Evolutionary conservation across 768 basidiomycete genomes (phyloP), one percentile per base, ranked within the genome.

Genomic region (Suillus cothurnatus): DNA sequence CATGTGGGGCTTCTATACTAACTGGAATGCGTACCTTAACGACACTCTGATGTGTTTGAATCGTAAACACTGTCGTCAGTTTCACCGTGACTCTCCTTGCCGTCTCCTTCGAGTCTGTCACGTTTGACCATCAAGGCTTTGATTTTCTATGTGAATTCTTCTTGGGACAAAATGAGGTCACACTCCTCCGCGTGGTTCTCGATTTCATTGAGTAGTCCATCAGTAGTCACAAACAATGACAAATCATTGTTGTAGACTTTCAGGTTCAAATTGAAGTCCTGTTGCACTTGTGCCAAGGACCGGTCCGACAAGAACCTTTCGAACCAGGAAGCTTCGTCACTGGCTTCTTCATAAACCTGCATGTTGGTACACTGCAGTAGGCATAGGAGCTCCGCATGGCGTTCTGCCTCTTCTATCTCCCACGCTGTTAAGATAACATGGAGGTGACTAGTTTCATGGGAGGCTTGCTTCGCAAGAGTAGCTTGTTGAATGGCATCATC

Each of bases 331-430:
- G 23, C 47, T 5, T 49, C 47, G 12, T 49, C 4, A 4, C 2
- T 2, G 23, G 23, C 47, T 12, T 47, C 47, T 12, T 43, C 9
- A 8, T 43, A 49, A 1, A 23, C 14, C 9, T 34, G 31, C 3
- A 15, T 12, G 17, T 43, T 49, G 47, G 0, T 49, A 12, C 23
- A 11, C 47, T 49, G 56, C 55, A 64, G 26, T 7, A 19, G 31
- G 21, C 39, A 9, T 9, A 58, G 53, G 31, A 64, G 28, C 38
- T 41, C 17, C 21, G 2, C 55, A 15, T 56, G 28, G 17, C 49
- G 32, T 59, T 64, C 57, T n/a, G 28, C 52, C 47, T 61, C 64
- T 34, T 64, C 64, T 49, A 64, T 64, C 21, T 64, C 59, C 64
- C 64, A 64, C 7, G 47, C 64, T 23, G 59, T 64, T n/a, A 52